Base-by-base conservation (phyloP, 805 yeast species). In the Kazachstania viticola region DNA sequence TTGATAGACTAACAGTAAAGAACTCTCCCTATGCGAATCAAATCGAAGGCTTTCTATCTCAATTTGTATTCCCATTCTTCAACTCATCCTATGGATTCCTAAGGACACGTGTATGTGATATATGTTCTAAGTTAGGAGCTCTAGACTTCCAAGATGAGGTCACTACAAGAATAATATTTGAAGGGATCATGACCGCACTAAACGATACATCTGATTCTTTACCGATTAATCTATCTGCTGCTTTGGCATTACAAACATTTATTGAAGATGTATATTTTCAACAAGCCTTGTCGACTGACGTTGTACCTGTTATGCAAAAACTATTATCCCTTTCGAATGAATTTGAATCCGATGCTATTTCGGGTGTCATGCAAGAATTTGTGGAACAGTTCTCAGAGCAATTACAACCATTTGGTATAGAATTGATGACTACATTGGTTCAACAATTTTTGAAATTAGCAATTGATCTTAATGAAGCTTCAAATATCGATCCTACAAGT, bases 341-440 rank as follows among this genome's bases (percentile, higher is more conserved):
- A 36, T 73, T 87, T 41, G 98, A 88, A 47, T 75, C 79, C 36
- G 98, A 91, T 49, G 71, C 85, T 2, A 69, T 91, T 18, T 74
- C 94, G 15, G 80, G 79, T 16, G 95, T 88, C 5, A 84, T 88
- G 79, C 97, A 88, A 62, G 95, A 87, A 46, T 79, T 91, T 51
- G 96, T 88, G 19, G 95, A 87, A 49, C 73, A 71, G 36, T 91
- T 79, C 56, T 69, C 94, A 4, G 81, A 77, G 41, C 93, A 88
- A 56, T 65, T 88, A 44, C 91, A 85, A 38, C 97, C 98, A 13
- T 88, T 82, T 54, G 88, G 94, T 24, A 64, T 73, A n/a, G 78
- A 79, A 36, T 57, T 80, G 34, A 72, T 74, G 51, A 58, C 49
- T 51, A 70, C 75, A 48, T 60, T 79, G 44, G 76, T 77, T 12